phyloP scores from a whole-genome alignment of 371 early-diverging fungal species.

The Haplosporangium sp. region DNA sequence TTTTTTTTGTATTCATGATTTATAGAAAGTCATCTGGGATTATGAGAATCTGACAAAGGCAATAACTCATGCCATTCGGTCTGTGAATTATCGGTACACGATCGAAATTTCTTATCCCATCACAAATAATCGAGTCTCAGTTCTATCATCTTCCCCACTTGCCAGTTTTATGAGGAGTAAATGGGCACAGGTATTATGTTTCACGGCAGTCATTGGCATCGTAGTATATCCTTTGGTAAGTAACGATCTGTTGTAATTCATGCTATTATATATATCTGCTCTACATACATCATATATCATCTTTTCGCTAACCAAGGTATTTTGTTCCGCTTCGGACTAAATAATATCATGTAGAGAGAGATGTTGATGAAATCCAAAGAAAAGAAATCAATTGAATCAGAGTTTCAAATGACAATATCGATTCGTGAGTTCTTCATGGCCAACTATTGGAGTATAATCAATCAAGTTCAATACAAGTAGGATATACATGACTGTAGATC shows the following conservation, averaged over 20 bases:
- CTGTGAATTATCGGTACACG: constrained; percentile 44
- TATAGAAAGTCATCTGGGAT: constrained; percentile 41
- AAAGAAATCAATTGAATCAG: constrained; percentile 25
- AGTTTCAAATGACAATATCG: constrained; percentile 40
- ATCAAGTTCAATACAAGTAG: constrained; percentile 45
- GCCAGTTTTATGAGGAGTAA: constrained; percentile 33
- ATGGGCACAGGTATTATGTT: constrained; percentile 37
- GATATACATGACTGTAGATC: not conserved
- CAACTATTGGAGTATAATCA: constrained; percentile 42
- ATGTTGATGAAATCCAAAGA: constrained; percentile 31
- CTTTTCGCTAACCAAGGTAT: too few relatives aligned
- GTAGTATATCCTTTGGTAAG: constrained; percentile 40
- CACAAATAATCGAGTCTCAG: constrained; percentile 24
- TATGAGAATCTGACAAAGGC: constrained; percentile 41
- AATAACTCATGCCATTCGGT: constrained; percentile 38
- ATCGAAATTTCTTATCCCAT: constrained; percentile 51
- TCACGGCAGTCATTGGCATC: constrained; percentile 23
- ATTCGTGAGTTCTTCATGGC: constrained; percentile 26
- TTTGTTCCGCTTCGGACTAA: not conserved
- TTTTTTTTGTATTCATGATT: too few relatives aligned
- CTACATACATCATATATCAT: not conserved
- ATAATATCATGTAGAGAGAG: constrained; percentile 22
- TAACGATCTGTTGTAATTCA: too few relatives aligned
- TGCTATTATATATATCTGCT: not conserved
- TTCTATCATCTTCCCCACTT: constrained; percentile 35